Percentiles rank a stretch among this genome's conserved stretches.
Evolutionary conservation across 1,139 yeast species (phyloP).

Genomic region (Lizanozyma gosingica): DNA sequence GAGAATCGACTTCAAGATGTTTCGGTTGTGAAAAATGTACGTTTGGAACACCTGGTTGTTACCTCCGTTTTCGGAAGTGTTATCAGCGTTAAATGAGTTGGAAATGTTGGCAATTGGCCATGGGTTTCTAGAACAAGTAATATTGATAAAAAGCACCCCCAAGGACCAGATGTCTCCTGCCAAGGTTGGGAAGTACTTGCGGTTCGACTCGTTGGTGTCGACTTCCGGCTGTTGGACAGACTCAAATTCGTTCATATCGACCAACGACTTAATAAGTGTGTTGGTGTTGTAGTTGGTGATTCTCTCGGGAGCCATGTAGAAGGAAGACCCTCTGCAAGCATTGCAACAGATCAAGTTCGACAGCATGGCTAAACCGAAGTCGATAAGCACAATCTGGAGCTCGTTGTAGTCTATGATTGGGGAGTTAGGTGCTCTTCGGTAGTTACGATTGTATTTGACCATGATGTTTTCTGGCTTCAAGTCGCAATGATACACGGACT

Average conservation of each 20-base stretch:
- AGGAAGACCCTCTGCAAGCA: slow-evolving; percentile 78
- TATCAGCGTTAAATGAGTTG: slow-evolving; percentile 12
- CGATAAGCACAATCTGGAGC: slow-evolving; percentile 57
- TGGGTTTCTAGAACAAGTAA: slow-evolving; percentile 80
- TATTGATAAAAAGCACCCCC: slow-evolving; percentile 71
- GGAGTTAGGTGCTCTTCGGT: slow-evolving; percentile 12
- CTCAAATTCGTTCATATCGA: slow-evolving; percentile 23
- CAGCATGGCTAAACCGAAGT: slow-evolving; percentile 76
- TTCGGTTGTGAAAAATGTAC: neutral
- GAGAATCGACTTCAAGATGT: neutral
- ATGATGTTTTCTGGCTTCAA: slow-evolving; percentile 85
- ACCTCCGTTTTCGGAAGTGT: neutral
- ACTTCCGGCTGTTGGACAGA: slow-evolving; percentile 12
- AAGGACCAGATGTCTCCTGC: slow-evolving; percentile 88
- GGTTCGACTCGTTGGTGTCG: slow-evolving; percentile 12
- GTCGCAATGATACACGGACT: slow-evolving; percentile 77
- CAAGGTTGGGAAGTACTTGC: slow-evolving; percentile 48
- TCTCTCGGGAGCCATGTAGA: slow-evolving; percentile 92
- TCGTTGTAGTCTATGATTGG: slow-evolving; percentile 43
- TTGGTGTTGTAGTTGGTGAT: slow-evolving; percentile 39
- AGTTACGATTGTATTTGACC: slow-evolving; percentile 30
- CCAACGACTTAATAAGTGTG: slow-evolving; percentile 16
- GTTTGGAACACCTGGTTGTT: neutral
- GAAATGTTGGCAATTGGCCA: slow-evolving; percentile 74
- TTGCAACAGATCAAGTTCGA: slow-evolving; percentile 53